Percentiles rank a stretch among this genome's conserved stretches.
phyloP scores from a whole-genome alignment of 805 yeast species.

The Schizosaccharomyces lindneri region DNA sequence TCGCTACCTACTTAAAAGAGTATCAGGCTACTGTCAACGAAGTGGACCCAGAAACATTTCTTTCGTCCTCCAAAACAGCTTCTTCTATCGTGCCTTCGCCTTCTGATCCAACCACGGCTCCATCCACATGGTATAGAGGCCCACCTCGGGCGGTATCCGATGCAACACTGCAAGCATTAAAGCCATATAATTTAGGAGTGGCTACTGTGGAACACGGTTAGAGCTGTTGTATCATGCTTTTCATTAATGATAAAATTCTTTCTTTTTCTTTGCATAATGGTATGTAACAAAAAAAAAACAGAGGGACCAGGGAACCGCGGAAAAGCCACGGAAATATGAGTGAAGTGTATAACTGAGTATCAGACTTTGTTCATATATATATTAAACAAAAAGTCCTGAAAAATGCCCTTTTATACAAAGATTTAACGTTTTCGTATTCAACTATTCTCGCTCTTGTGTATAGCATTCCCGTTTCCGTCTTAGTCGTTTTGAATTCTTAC shows the following conservation, averaged over 20 bases:
- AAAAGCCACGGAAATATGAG: too few species aligned
- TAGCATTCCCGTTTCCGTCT: background rate
- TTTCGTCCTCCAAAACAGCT: too few species aligned
- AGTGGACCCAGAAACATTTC: background rate
- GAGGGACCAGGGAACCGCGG: too few species aligned
- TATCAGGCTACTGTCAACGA: background rate
- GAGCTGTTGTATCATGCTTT: too few species aligned
- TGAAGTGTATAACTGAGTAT: too few species aligned
- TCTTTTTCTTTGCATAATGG: too few species aligned
- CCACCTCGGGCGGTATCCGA: background rate
- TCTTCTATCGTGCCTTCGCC: too few species aligned
- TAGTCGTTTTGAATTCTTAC: background rate
- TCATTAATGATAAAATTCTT: too few species aligned
- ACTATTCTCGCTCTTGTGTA: background rate
- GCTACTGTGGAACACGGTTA: background rate
- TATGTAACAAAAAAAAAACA: too few species aligned
- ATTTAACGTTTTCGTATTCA: background rate
- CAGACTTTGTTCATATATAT: too few species aligned
- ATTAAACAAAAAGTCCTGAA: background rate
- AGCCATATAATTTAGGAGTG: conserved; percentile 2
- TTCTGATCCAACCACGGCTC: too few species aligned
- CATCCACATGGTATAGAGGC: background rate
- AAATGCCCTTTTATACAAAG: background rate
- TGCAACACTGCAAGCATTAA: background rate
- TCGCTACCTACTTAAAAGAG: background rate